These are phyloP conservation scores for Coniochaeta pulveracea DNA, from an alignment of 2,329 filamentous ascomycete species.

Conservation along the genomic window DNA sequence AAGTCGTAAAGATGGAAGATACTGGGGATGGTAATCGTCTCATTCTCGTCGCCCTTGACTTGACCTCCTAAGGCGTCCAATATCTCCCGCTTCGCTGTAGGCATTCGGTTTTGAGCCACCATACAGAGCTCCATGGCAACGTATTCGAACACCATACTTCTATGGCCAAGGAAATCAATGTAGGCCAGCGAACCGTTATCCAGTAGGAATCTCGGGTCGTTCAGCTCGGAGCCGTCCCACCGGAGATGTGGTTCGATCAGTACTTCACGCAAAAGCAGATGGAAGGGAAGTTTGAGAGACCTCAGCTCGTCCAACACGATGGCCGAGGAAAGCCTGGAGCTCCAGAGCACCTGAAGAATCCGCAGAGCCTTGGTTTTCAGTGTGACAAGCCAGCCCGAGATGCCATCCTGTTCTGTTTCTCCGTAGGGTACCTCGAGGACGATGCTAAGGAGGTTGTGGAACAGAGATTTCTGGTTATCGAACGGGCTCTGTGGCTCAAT, in stretches of 20 bases:
- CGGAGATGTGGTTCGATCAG: conserved; percentile 56
- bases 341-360: conserved; percentile 74
- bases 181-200: conserved; percentile 57
- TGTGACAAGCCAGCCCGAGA: conserved; percentile 57
- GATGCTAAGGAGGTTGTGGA: conserved; percentile 71
- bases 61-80: conserved; percentile 70
- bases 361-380: conserved; percentile 59
- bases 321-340: conserved; percentile 63
- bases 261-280: conserved; percentile 59
- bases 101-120: conserved; percentile 59
- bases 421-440: conserved; percentile 56
- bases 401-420: conserved; percentile 32
- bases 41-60: conserved; percentile 53
- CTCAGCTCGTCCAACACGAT: conserved; percentile 72
- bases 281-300: conserved; percentile 67
- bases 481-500: conserved; percentile 61
- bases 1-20: conserved; percentile 95
- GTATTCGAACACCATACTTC: conserved; percentile 74
- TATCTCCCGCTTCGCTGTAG: conserved; percentile 57
- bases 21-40: conserved; percentile 56
- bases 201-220: conserved; percentile 55
- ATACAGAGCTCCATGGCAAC: conserved; percentile 74
- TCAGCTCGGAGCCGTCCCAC: conserved; percentile 62
- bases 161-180: conserved; percentile 65
- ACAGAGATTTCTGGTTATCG: conserved; percentile 60